Evolutionary conservation across 768 basidiomycete genomes (phyloP).

Genomic region (Leccinum truebloodii): DNA sequence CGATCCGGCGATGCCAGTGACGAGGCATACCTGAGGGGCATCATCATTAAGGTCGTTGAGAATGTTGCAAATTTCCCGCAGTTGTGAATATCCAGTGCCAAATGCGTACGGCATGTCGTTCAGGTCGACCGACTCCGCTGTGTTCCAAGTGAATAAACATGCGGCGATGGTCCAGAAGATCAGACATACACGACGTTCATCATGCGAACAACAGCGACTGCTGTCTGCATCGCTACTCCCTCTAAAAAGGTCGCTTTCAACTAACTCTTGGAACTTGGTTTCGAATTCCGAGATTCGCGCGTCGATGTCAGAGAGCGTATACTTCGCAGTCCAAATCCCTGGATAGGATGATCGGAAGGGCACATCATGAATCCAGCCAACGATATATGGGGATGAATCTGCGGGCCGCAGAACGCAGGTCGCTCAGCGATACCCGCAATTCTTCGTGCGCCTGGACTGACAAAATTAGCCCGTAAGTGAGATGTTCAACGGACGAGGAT

Average conservation of each 20-base stretch:
- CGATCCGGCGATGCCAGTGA: background rate
- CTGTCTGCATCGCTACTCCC: background rate
- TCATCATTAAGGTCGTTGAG: background rate
- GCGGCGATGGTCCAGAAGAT: background rate
- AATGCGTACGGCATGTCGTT: background rate
- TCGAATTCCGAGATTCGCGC: background rate
- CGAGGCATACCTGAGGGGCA: background rate
- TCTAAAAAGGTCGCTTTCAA: background rate
- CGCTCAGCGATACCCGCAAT: constrained; percentile 80
- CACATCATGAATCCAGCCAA: background rate
- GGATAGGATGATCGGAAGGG: background rate
- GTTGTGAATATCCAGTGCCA: background rate
- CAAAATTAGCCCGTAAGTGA: constrained; percentile 1
- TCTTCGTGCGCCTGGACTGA: constrained; percentile 83
- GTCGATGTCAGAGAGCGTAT: no score
- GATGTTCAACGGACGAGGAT: no score
- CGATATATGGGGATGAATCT: no score
- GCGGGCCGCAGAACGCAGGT: constrained; percentile 68
- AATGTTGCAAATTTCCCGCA: background rate
- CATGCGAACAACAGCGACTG: background rate
- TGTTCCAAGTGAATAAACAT: background rate
- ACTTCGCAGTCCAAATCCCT: background rate
- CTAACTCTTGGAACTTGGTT: background rate
- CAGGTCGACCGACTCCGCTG: background rate
- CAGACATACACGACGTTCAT: background rate